Base-by-base conservation (phyloP, 179 eudicot genomes). In the Beta corolliflora region DNA sequence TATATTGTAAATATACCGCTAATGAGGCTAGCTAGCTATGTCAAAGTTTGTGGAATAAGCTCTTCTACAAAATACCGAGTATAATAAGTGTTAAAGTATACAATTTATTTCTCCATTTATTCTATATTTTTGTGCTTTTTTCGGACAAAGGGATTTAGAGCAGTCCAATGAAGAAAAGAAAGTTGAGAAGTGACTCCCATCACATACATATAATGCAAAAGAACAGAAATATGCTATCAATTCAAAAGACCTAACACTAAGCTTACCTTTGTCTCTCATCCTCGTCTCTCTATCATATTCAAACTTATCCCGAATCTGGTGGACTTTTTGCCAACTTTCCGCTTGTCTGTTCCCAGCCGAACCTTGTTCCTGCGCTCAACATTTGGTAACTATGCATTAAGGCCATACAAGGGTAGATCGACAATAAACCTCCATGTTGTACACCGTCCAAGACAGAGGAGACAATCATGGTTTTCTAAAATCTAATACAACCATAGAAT, bases 241-340 rank as follows among this genome's bases (percentile, higher is more conserved):
- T 23, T 79, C 31, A 48, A 54, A 61, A 50, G 53, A 66, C 23
- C 21, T 53, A 36, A 77, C 60, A n/a, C 19, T 21, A 81, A 71
- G 83, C 93, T 71, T 80, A 96, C 99, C 98, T 92, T 88, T 97
- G 54, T 92, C 97, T 88, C 92, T 89, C 99, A 94, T 91, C 88
- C 99, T 89, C 83, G 83, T 87, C 80, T 97, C 98, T 85, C 97
- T 89, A 86, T 97, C 98, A 82, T 89, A 94, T 89, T 97, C 99
- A 82, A 97, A 97, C 80, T 92, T 97, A 83, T 97, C 99, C 63
- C 99, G 91, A 79, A 97, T 88, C 80, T 85, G 92, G 84, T 79
- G 82, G 68, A 88, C 97, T 83, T 85, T 94, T 79, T 89, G 89
- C 95, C 93, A 87, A 46, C 85, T 80, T 82, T 92, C 95, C 81